phyloP scores from a whole-genome alignment of 257 asterid species.

The Solanum paucissectum region DNA sequence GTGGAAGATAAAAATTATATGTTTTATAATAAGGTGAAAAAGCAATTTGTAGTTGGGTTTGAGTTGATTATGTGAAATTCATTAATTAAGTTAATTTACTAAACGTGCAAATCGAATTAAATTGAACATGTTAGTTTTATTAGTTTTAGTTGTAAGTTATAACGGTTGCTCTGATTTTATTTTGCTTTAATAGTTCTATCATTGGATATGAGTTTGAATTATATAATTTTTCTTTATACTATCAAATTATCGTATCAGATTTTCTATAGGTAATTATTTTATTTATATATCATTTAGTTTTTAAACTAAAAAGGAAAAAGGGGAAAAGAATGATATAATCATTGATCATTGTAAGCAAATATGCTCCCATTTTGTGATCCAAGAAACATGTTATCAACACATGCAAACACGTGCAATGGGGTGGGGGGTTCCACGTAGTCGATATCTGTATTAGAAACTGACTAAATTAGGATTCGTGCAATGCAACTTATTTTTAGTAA shows the following conservation, averaged over 20 bases:
- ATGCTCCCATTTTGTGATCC: neutral
- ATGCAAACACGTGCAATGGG: neutral
- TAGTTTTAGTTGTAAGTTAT: neutral
- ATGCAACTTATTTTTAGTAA: accelerated
- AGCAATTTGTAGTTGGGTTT: neutral
- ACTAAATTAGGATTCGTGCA: too few species aligned
- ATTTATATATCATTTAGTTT: neutral
- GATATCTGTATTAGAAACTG: too few species aligned
- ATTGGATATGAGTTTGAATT: neutral
- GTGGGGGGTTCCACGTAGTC: too few species aligned
- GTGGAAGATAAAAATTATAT: too few species aligned
- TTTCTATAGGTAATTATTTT: neutral
- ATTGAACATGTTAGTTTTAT: neutral
- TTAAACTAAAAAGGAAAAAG: too few species aligned
- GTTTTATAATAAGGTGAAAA: too few species aligned
- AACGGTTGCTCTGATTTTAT: neutral
- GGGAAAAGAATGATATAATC: neutral
- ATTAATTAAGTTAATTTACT: neutral
- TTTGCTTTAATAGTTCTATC: neutral
- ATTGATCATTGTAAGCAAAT: neutral
- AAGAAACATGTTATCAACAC: neutral
- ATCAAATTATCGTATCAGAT: neutral
- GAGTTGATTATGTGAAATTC: neutral
- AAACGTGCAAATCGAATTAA: neutral
- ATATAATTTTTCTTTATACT: neutral